Percentiles rank a stretch among this genome's conserved stretches.
Conservation (phyloP, 2,329 filamentous ascomycete species). For the Plenodomus biglobosus region DNA sequence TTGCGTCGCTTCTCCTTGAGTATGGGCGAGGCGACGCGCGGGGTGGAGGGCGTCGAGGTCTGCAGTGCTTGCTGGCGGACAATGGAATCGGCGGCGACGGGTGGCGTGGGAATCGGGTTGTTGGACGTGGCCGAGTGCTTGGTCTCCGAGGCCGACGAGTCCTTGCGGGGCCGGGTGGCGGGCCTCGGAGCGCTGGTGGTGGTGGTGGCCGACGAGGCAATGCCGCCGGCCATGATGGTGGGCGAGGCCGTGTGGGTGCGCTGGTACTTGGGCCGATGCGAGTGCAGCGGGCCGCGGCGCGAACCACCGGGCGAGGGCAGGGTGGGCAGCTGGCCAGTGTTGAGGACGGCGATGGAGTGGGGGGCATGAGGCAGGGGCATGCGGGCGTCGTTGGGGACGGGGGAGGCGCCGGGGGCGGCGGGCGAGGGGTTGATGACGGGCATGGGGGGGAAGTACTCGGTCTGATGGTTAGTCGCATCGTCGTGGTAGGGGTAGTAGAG, state of each 20-base stretch:
- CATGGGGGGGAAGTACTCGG: conserved; percentile 81
- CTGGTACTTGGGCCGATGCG: conserved; percentile 62
- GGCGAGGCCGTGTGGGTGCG: conserved; percentile 82
- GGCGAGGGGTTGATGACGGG: conserved; percentile 49
- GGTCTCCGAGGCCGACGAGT: conserved; percentile 48
- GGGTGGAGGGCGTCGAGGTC: conserved; percentile 51
- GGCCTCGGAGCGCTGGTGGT: conserved; percentile 28
- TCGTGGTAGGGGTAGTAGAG: conserved; percentile 60
- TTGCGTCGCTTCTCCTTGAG: conserved; percentile 52
- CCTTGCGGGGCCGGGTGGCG: conserved; percentile 39
- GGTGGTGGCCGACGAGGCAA: conserved; percentile 46
- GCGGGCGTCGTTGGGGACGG: conserved; percentile 43
- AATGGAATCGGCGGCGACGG: conserved; percentile 48
- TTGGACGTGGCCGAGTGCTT: conserved; percentile 47
- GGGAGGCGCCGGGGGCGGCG: conserved; percentile 38
- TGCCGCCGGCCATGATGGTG: conserved; percentile 57
- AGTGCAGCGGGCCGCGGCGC: conserved; percentile 48
- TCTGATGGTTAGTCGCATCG: conserved; percentile 66
- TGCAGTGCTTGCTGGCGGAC: conserved; percentile 40
- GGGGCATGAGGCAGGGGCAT: conserved; percentile 46
- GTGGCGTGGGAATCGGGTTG: conserved; percentile 60
- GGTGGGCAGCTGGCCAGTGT: conserved; percentile 75
- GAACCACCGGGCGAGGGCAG: conserved; percentile 80
- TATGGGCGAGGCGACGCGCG: conserved; percentile 53
- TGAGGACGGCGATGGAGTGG: conserved; percentile 75